Evolutionary conservation across 371 early-diverging fungal species (phyloP).

Genomic region (Mucor sp.): DNA sequence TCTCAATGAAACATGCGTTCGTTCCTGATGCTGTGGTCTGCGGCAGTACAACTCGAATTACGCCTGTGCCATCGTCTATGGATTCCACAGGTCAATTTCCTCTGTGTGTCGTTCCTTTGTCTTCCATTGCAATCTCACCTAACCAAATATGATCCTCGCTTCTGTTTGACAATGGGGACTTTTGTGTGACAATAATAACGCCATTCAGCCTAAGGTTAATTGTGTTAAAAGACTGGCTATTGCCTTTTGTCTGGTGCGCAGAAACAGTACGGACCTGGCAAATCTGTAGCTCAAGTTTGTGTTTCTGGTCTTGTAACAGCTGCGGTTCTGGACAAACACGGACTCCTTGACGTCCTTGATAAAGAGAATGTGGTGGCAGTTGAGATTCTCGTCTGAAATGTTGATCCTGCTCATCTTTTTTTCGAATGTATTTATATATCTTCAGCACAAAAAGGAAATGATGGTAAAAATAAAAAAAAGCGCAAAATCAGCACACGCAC

Average conservation of each 20-base stretch:
- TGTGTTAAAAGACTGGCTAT: not conserved
- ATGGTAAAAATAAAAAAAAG: conserved; percentile 10
- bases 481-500: too few relatives aligned
- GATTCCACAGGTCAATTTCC: not conserved
- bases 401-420: not conserved
- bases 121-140: conserved; percentile 10
- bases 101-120: not conserved
- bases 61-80: conserved; percentile 29
- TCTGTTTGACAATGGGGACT: conserved; percentile 3
- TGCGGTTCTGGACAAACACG: not conserved
- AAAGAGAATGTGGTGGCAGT: conserved; percentile 24
- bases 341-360: conserved; percentile 14
- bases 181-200: conserved; percentile 13
- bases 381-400: conserved; percentile 16
- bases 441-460: conserved; percentile 12
- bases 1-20: not conserved
- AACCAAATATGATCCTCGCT: conserved; percentile 16
- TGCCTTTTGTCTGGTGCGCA: not conserved
- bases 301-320: conserved; percentile 3
- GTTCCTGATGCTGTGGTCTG: not conserved
- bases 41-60: conserved; percentile 11
- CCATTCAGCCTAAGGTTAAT: conserved; percentile 21
- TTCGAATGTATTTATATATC: not conserved
- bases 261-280: conserved; percentile 13
- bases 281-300: conserved; percentile 10